Percentiles rank a stretch among this genome's conserved stretches.
Evolutionary conservation across 2,329 filamentous ascomycete genomes (phyloP).

Genomic region (Microdochium paspali): DNA sequence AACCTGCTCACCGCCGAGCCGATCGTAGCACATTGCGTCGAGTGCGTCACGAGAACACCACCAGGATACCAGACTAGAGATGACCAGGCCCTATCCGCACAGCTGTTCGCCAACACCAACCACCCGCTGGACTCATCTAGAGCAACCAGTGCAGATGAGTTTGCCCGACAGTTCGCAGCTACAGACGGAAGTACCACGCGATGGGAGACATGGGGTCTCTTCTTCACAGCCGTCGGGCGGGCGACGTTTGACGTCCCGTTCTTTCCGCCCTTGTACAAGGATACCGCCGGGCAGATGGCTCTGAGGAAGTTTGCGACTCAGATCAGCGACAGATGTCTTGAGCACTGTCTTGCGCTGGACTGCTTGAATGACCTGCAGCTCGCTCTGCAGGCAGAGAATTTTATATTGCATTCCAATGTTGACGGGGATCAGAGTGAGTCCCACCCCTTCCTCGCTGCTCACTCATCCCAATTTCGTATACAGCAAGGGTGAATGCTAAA

Average conservation of each 20-base stretch:
- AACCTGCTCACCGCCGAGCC: background rate
- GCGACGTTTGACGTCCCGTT: conserved; percentile 10
- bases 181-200: conserved; percentile 7
- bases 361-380: conserved; percentile 33
- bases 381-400: conserved; percentile 34
- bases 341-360: conserved; percentile 14
- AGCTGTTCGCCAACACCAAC: conserved; percentile 3
- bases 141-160: conserved; percentile 3
- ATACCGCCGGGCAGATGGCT: conserved; percentile 6
- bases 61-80: background rate
- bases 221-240: conserved; percentile 11
- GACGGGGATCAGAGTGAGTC: conserved; percentile 32
- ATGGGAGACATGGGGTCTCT: conserved; percentile 15
- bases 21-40: background rate
- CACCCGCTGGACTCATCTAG: conserved; percentile 3
- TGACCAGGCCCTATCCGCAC: background rate
- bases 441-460: background rate
- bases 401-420: conserved; percentile 31
- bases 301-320: conserved; percentile 9
- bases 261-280: conserved; percentile 5
- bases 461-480: too few relatives aligned
- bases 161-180: conserved; percentile 6
- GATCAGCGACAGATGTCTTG: conserved; percentile 12
- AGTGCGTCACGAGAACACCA: background rate
- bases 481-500: background rate